Conservation (phyloP, 495 filamentous ascomycete genomes). For the Pseudoneurospora amorphoporcata region DNA sequence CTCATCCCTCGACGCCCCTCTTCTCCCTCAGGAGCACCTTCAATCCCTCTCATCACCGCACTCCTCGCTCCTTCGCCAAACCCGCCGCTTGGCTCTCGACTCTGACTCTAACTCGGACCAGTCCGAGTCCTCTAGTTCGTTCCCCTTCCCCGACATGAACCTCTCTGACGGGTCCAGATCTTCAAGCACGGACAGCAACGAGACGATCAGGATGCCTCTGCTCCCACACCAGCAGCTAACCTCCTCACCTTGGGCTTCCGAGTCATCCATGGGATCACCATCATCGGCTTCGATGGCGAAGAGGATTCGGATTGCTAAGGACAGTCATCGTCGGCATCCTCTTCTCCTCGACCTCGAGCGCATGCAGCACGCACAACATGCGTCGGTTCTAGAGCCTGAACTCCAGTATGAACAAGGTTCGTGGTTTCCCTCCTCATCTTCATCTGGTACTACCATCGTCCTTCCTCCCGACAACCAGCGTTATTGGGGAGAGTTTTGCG, state of each 20-base stretch:
- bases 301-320: background rate
- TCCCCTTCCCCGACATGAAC: background rate
- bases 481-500: background rate
- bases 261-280: background rate
- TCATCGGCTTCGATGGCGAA: background rate
- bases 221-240: background rate
- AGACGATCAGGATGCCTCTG: background rate
- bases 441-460: background rate
- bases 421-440: background rate
- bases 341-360: background rate
- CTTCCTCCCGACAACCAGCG: background rate
- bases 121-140: background rate
- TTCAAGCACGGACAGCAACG: background rate
- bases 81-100: background rate
- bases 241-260: background rate
- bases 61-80: background rate
- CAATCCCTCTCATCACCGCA: background rate
- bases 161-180: background rate
- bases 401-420: background rate
- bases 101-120: background rate
- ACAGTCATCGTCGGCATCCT: background rate
- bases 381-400: background rate
- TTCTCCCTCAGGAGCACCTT: background rate
- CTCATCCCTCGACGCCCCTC: background rate
- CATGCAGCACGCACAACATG: background rate